Percentiles rank a stretch among this genome's conserved stretches.
Conservation (phyloP, 305 asterid genomes). For the Ruellia speciosa region DNA sequence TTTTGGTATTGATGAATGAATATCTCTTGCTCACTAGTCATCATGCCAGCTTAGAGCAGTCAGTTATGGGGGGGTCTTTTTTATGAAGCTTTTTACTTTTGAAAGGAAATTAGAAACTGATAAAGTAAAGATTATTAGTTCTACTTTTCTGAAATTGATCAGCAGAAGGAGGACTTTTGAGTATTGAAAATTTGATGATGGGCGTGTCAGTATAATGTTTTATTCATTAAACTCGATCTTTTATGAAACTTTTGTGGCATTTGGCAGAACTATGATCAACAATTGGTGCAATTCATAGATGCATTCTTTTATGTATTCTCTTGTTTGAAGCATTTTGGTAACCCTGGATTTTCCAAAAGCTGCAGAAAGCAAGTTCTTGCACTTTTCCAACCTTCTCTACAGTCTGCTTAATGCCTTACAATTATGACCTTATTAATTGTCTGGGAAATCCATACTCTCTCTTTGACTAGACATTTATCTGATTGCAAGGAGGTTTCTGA, state of each 20-base stretch:
- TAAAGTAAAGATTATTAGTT: too few relatives aligned
- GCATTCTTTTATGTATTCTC: neutral
- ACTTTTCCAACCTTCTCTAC: too few relatives aligned
- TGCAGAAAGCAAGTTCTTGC: neutral
- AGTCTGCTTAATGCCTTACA: too few relatives aligned
- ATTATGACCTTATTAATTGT: too few relatives aligned
- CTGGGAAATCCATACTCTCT: slow-evolving; percentile 5
- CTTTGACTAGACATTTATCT: slow-evolving; percentile 10
- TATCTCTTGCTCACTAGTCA: neutral
- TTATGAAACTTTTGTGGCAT: too few relatives aligned
- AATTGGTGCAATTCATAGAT: too few relatives aligned
- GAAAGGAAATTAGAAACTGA: too few relatives aligned
- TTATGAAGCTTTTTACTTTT: too few relatives aligned
- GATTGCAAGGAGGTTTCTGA: neutral
- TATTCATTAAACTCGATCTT: too few relatives aligned
- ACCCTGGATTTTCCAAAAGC: neutral
- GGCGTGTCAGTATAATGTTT: neutral
- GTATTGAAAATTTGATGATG: neutral
- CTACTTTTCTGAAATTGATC: too few relatives aligned
- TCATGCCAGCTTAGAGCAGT: neutral
- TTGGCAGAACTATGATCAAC: too few relatives aligned
- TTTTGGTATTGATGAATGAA: slow-evolving; percentile 11
- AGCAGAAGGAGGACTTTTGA: too few relatives aligned
- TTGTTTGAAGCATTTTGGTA: neutral
- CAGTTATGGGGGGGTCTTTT: neutral